Evolutionary conservation across 768 basidiomycete genomes (phyloP), one percentile per base, ranked within the genome.

Genomic region (Trametopsis cervina): DNA sequence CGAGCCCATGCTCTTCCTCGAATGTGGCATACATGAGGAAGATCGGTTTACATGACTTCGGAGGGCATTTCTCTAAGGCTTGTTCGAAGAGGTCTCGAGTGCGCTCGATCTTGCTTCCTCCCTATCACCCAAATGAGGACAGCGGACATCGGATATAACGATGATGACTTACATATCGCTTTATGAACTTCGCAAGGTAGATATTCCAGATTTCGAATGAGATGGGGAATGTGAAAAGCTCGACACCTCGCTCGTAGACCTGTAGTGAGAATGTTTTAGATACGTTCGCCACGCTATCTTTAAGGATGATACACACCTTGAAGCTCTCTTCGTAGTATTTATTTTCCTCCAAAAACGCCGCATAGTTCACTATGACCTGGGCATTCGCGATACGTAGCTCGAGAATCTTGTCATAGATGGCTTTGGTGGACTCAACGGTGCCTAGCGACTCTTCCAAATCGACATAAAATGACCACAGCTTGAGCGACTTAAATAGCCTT

Each of bases 121-220:
- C 92, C 90, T 94, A 46, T 40, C 1, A 44, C 26, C 5, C 21
- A 10, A 13, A 25, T 39, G 33, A 38, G 39, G 25, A 20, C 20
- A 4, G 15, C 6, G 4, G 10, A 47, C 29, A 15, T 7, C 15
- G 29, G 29, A 15, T 33, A 15, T 15, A 33, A 35, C n/a, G 36
- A 35, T 29, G 42, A 25, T 0, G 4, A 75, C 87, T 62, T 57
- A 94, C 91, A 67, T 94, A 97, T 68, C 96, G 88, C 66, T 91
- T 93, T 50, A 94, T 79, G 63, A 99, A 99, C 67, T 98, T 98
- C 38, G 90, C 85, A 17, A 99, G 69, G 65, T 98, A 99, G 45
- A 96, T 96, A 64, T 99, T 98, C 95, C 96, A 98, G 54, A 99
- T 83, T 67, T 99, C 96, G 65, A 97, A 98, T 3, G 92, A 94